Base-by-base conservation (phyloP, 768 basidiomycete species). In the Russula vinacea region DNA sequence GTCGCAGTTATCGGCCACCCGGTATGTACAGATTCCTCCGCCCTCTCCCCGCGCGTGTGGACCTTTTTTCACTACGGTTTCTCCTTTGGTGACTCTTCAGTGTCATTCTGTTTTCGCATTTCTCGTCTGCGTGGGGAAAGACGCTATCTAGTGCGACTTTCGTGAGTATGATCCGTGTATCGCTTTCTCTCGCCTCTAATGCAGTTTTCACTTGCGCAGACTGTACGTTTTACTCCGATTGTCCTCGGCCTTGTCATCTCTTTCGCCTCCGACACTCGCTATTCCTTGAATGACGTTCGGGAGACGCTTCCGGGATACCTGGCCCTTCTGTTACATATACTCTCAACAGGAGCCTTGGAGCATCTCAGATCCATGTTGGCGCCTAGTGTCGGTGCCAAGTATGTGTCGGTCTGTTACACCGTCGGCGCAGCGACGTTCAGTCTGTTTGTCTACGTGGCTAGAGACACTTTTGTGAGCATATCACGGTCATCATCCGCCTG, bases 41-140 rank as follows among this genome's bases (percentile, higher is more conserved):
- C 32, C 24, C 24, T 17, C 11, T 22, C 6, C 32, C 3, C 51
- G 22, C n/a, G 40, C 37, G 54, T 39, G 40, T 5, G 37, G 39
- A 4, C 17, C 35, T 35, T 42, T 14, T 50, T 49, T 51, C 68
- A 29, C 59, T 37, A 17, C 9, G 16, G 5, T 33, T 10, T 35
- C 2, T 32, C 37, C 37, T 56, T 17, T n/a, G 13, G 17, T 54
- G 42, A 49, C n/a, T 42, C 40, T 67, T 3, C 62, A 92, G 90
- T 56, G 86, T 89, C 37, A 78, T 89, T 49, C 68, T 91, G 39
- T 84, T 92, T 69, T 76, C 83, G 24, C 86, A 89, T 70, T 88
- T 88, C 72, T 85, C 89, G 7, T 76, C 82, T 26, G 76, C 86
- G 49, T 90, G 88, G 87, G 76, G 86, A 54, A 79, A 81, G 58